A percentile compares a stretch with the other conserved stretches of the same genome.
Conservation (phyloP, 345 rosid species). For the Brassica juncea region DNA sequence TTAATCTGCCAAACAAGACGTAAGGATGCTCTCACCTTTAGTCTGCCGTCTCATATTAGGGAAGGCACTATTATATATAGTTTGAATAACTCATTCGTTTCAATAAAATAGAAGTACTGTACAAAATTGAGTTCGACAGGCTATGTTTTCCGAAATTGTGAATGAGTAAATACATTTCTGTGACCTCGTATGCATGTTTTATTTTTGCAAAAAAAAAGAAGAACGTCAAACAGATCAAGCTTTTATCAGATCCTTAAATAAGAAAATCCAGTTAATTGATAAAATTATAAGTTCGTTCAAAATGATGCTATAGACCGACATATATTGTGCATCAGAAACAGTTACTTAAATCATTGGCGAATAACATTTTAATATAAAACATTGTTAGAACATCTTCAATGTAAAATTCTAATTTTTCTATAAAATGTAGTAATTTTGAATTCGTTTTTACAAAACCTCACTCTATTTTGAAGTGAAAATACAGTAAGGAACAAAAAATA, state of each 20-base stretch:
- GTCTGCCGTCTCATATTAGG: slow-evolving; percentile 12
- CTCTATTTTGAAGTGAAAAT: too few relatives aligned
- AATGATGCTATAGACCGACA: neutral
- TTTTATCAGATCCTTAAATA: neutral
- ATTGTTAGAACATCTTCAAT: too few relatives aligned
- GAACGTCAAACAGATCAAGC: neutral
- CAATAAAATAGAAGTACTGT: neutral
- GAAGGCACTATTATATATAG: neutral
- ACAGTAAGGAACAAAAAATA: too few relatives aligned
- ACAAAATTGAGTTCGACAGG: too few relatives aligned
- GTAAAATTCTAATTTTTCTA: too few relatives aligned
- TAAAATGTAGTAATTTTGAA: too few relatives aligned
- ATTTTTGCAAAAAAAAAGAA: neutral
- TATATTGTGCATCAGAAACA: neutral
- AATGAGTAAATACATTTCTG: too few relatives aligned
- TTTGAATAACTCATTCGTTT: neutral
- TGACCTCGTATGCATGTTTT: neutral
- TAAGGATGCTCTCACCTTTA: slow-evolving; percentile 13
- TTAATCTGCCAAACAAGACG: slow-evolving; percentile 28
- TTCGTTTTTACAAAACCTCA: too few relatives aligned
- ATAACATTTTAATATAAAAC: too few relatives aligned
- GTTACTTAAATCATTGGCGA: too few relatives aligned
- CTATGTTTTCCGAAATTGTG: too few relatives aligned
- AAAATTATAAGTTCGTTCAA: neutral
- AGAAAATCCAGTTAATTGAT: neutral